Evolutionary conservation across 306 rosid genomes (phyloP), one percentile per base, ranked within the genome.

Genomic region (Castanospermum australe): DNA sequence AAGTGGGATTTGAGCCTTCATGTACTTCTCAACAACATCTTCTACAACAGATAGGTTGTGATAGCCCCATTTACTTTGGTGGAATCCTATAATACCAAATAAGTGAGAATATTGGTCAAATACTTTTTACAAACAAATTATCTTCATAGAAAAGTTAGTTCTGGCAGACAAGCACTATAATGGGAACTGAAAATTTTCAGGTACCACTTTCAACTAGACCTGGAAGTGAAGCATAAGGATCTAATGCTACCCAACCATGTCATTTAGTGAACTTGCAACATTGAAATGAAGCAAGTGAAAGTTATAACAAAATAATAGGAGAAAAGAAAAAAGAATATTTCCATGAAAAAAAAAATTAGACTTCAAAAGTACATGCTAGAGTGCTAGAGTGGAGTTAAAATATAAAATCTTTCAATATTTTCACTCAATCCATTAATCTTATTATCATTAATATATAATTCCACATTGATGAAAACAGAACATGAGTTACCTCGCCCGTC

Each of bases 51-150:
- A 93, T 71, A 93, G 75, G 81, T 94, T 92, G 79, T 92, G 96
- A 88, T 94, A 94, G 24, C 98, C 97, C 98, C 97, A 94, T 90
- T 91, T 90, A 76, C 98, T 92, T 81, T 94, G 98, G 82, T 94
- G 98, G 84, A 94, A 94, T 82, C 97, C 97, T 94, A 86, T 17
- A 73, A 4, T 38, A 25, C 55, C 82, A 82, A 76, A 76, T 8
- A 22, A 24, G 56, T 8, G 0, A 44, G 22, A 15, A 71, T 30
- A 22, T 67, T 67, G 20, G 13, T 67, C 18, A 55, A 66, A 22
- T 54, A 3, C 75, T 30, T 66, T 39, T 32, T 38, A 33, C 22
- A 13, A 75, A 30, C 45, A 33, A 44, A 20, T 0, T 18, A 11
- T n/a, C 1, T 8, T 21, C 55, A 21, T 32, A 25, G 15, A 28